Evolutionary conservation across 305 asterid genomes (phyloP), one percentile per base, ranked within the genome.

Genomic region (Fraxinus xanthoxyloides): DNA sequence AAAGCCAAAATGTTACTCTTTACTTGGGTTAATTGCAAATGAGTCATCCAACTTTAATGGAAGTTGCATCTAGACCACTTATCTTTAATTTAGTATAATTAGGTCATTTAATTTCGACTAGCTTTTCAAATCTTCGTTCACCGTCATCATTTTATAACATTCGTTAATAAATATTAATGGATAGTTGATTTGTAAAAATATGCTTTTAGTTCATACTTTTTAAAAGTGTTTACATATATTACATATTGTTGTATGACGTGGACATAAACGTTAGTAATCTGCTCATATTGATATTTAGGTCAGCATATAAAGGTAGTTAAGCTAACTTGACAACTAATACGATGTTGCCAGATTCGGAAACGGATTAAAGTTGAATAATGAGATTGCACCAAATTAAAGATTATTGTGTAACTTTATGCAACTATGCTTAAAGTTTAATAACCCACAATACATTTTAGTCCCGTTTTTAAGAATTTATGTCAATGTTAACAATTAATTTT

Each of bases 21-120:
- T 30, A 36, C 83, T 67, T 10, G 85, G 87, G 72, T 35, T 75
- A 31, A 69, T 19, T 28, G 70, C 51, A 70, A 79, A 36, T 31
- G 75, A 23, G 77, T 10, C 6, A 65, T 65, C 32, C 3, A 12
- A 26, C 73, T 23, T 26, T 26, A 65, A 26, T 35, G n/a, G 2
- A 65, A 26, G 73, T 65, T 65, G 19, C 73, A 65, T 65, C 34
- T 65, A 9, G 35, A n/a, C 4, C 73, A 26, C 73, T 65, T 4
- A 8, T 65, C 73, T 65, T 65, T 13, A 26, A 24, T 65, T 12
- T 56, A 56, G 26, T 56, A 56, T n/a, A 56, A 1, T 56, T 56
- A 56, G 10, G 26, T 56, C 12, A 6, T 56, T 10, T 0, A 56
- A 0, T 56, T 19, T 56, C 10, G 26, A 56, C 19, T 56, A 56